These are phyloP conservation scores for Anacardium occidentale DNA, from an alignment of 345 rosid species.

Conservation along the genomic window DNA sequence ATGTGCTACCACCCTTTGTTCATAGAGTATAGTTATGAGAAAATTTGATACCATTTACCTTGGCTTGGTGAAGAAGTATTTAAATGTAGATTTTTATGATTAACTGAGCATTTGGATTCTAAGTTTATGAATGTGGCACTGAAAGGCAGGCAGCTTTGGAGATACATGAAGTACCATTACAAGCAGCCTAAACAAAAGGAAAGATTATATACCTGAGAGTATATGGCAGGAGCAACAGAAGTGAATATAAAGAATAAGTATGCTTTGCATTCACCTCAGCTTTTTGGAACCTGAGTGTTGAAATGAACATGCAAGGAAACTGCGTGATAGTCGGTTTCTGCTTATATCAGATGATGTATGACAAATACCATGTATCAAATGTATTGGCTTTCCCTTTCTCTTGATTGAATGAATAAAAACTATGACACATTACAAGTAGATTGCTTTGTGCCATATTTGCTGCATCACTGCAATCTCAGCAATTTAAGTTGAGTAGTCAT, in stretches of 20 bases:
- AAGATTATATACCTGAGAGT: conserved; percentile 12
- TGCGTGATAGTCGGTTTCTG: conserved; percentile 8
- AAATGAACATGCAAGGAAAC: conserved; percentile 22
- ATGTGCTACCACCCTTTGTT: conserved; percentile 23
- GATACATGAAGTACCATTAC: neutral
- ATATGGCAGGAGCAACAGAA: conserved; percentile 9
- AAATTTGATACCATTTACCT: conserved; percentile 16
- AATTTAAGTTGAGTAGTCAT: conserved; percentile 7
- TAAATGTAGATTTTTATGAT: conserved; percentile 25
- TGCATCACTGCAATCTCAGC: neutral
- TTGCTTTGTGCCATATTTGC: neutral
- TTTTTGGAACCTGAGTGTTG: conserved; percentile 50
- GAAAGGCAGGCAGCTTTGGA: conserved; percentile 7
- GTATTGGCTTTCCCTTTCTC: neutral
- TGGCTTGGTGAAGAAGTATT: conserved; percentile 17
- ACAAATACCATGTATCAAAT: conserved; percentile 15
- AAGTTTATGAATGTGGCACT: neutral
- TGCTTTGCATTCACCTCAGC: conserved; percentile 42
- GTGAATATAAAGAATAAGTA: conserved; percentile 12
- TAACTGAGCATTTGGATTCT: conserved; percentile 17
- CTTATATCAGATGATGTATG: conserved; percentile 8
- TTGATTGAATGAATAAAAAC: neutral
- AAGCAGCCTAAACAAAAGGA: neutral
- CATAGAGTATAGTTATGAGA: conserved; percentile 19
- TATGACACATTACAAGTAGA: neutral